A percentile compares a stretch with the other conserved stretches of the same genome.
phyloP scores from a whole-genome alignment of 1,284 basidiomycete genomes.

The Cryptococcus floricola region DNA sequence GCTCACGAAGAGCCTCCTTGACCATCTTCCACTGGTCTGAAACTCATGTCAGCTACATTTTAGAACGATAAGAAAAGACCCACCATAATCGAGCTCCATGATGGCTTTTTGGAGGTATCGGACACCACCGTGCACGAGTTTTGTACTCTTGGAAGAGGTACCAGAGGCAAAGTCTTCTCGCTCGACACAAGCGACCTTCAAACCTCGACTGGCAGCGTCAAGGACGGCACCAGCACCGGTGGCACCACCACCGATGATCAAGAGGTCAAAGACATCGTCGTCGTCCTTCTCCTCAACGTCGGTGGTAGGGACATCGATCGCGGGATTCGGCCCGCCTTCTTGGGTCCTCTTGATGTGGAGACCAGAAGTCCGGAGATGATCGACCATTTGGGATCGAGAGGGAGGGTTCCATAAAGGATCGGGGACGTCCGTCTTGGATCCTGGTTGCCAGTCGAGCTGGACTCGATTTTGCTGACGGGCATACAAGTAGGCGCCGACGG shows the following conservation, averaged over 20 bases:
- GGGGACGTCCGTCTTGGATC: slow-evolving; percentile 39
- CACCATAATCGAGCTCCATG: slow-evolving; percentile 86
- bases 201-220: slow-evolving; percentile 85
- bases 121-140: slow-evolving; percentile 96
- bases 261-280: slow-evolving; percentile 70
- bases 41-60: not conserved
- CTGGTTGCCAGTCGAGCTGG: slow-evolving; percentile 19
- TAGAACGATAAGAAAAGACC: slow-evolving; percentile 13
- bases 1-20: slow-evolving; percentile 85
- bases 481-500: slow-evolving; percentile 25
- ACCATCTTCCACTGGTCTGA: slow-evolving; percentile 92
- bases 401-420: slow-evolving; percentile 52
- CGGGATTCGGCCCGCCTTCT: slow-evolving; percentile 34
- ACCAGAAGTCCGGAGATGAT: slow-evolving; percentile 48
- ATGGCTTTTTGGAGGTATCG: slow-evolving; percentile 96
- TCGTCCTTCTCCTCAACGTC: slow-evolving; percentile 24
- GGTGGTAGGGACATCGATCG: slow-evolving; percentile 27
- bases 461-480: slow-evolving; percentile 20
- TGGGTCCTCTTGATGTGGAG: slow-evolving; percentile 35
- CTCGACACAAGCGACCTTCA: slow-evolving; percentile 91
- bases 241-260: slow-evolving; percentile 86
- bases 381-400: slow-evolving; percentile 51
- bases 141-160: slow-evolving; percentile 95
- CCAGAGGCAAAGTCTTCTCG: slow-evolving; percentile 88
- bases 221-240: slow-evolving; percentile 92